Percentiles rank a stretch among this genome's conserved stretches.
phyloP scores from a whole-genome alignment of 2,329 filamentous ascomycete species.

The Botryotinia globosa region DNA sequence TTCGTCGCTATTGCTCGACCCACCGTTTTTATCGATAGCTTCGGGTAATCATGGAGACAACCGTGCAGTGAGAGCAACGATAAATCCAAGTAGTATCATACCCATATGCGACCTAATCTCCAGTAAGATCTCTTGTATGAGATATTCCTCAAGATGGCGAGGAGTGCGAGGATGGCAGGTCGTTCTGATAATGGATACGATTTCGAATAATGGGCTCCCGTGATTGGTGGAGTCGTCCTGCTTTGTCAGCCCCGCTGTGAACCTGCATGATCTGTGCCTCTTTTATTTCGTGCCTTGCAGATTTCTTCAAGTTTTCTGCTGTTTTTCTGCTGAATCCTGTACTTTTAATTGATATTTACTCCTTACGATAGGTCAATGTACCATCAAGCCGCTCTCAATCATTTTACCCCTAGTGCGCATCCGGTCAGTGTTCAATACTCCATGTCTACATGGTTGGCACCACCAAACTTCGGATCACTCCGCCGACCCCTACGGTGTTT shows the following conservation, averaged over 20 bases:
- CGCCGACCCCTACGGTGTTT: no score
- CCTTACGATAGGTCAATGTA: neutral
- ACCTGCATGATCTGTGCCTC: neutral
- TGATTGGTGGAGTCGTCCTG: neutral
- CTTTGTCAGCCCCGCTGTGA: neutral
- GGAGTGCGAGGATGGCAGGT: neutral
- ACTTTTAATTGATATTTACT: neutral
- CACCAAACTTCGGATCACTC: neutral
- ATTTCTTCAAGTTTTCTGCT: neutral
- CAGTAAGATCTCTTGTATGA: neutral
- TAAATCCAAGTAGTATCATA: neutral
- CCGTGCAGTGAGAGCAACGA: neutral
- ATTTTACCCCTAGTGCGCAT: neutral
- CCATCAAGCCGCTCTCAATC: no score
- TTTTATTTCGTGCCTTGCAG: neutral
- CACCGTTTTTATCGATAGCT: neutral
- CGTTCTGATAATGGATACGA: conserved; percentile 1
- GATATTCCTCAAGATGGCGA: neutral
- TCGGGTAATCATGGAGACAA: neutral
- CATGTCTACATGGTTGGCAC: neutral
- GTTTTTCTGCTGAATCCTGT: no score
- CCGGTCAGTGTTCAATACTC: neutral
- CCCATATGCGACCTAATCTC: neutral
- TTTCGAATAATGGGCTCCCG: neutral
- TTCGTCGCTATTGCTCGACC: neutral